These are phyloP conservation scores for Rubus idaeus DNA, from an alignment of 306 rosid genomes.

Conservation along the genomic window DNA sequence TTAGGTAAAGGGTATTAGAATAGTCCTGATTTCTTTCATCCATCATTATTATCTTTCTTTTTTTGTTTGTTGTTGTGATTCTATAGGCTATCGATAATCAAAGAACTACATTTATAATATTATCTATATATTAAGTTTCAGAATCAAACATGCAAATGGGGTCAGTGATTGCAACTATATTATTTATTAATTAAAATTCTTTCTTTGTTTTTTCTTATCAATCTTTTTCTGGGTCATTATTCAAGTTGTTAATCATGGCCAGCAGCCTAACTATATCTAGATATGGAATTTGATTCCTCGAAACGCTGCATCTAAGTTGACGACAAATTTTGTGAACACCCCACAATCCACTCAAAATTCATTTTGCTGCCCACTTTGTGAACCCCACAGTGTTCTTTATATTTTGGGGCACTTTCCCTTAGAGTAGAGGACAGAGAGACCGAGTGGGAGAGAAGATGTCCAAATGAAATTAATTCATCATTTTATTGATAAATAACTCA, in stretches of 20 bases:
- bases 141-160: background rate
- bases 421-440: background rate
- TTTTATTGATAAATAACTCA: conserved; percentile 14
- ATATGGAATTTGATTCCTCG: background rate
- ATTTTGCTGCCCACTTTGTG: background rate
- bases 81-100: too few relatives aligned
- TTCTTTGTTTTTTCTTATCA: background rate
- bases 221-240: background rate
- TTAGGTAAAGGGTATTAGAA: too few relatives aligned
- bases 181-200: background rate
- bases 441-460: background rate
- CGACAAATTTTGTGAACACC: background rate
- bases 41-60: too few relatives aligned
- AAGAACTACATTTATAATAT: too few relatives aligned
- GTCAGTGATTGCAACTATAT: background rate
- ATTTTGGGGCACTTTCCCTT: background rate
- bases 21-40: too few relatives aligned
- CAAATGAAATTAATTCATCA: background rate
- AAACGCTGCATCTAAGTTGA: conserved; percentile 1
- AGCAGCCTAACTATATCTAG: background rate
- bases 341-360: conserved; percentile 8
- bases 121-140: background rate
- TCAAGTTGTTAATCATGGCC: conserved; percentile 5
- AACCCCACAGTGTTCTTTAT: background rate
- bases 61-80: too few relatives aligned